Percentiles rank a stretch among this genome's conserved stretches.
Evolutionary conservation across 192 early-diverging fungal genomes (phyloP).

Genomic region (Rhizoclosmatium sp.): DNA sequence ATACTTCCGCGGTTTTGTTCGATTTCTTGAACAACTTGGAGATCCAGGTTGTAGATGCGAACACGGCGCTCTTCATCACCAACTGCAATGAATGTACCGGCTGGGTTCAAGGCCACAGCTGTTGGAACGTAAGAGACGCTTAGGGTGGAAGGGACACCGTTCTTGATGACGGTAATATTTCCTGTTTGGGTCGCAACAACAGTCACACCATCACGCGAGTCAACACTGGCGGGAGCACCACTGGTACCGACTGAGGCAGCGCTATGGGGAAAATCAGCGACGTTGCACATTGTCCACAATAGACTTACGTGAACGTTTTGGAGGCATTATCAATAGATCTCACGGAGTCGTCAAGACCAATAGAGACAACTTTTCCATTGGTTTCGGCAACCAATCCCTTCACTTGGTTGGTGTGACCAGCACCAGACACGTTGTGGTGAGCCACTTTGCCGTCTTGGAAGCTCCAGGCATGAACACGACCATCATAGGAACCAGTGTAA

Average conservation of each 20-base stretch:
- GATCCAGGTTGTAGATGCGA: slow-evolving; percentile 9
- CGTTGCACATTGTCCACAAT: background rate
- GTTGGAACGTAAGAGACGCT: slow-evolving; percentile 58
- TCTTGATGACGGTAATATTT: slow-evolving; percentile 59
- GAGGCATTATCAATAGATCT: slow-evolving; percentile 43
- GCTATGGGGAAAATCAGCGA: slow-evolving; percentile 8
- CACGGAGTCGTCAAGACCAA: slow-evolving; percentile 82
- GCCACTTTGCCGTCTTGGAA: background rate
- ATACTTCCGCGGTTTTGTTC: slow-evolving; percentile 67
- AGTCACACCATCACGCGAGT: slow-evolving; percentile 53
- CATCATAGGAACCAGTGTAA: slow-evolving; percentile 92
- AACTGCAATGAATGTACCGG: slow-evolving; percentile 63
- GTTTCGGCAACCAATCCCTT: slow-evolving; percentile 60
- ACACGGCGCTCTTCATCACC: slow-evolving; percentile 61
- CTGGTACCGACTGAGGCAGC: slow-evolving; percentile 46
- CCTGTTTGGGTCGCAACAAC: slow-evolving; percentile 63
- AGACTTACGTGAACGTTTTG: slow-evolving; percentile 51
- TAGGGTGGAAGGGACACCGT: slow-evolving; percentile 38
- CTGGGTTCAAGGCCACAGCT: slow-evolving; percentile 61
- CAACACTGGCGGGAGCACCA: slow-evolving; percentile 63
- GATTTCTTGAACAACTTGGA: slow-evolving; percentile 6
- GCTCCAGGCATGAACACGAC: slow-evolving; percentile 64
- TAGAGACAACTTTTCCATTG: slow-evolving; percentile 59
- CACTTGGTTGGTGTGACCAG: slow-evolving; percentile 81
- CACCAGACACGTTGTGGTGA: slow-evolving; percentile 57